Conservation (phyloP, 768 basidiomycete genomes). For the Pleurotus giganteus region DNA sequence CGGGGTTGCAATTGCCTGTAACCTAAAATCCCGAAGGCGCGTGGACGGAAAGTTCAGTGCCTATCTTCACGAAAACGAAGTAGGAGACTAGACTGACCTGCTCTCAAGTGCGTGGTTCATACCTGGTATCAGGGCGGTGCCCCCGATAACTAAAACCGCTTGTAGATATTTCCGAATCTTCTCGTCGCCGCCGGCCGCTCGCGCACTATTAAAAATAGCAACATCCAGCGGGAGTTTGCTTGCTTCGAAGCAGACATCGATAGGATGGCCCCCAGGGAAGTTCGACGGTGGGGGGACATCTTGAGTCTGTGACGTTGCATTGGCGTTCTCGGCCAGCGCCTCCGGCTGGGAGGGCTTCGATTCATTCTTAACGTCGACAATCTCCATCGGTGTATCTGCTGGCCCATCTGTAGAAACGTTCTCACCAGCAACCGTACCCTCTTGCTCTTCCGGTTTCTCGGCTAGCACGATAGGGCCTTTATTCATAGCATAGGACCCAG, state of each 20-base stretch:
- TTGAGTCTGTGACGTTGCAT: constrained; percentile 19
- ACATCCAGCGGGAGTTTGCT: constrained; percentile 90
- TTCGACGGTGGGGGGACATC: constrained; percentile 22
- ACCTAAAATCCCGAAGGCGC: constrained; percentile 30
- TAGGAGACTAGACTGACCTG: constrained; percentile 47
- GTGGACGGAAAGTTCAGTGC: neutral
- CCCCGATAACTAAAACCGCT: constrained; percentile 86
- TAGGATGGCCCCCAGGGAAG: constrained; percentile 46
- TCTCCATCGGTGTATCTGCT: constrained; percentile 36
- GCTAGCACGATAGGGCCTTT: neutral
- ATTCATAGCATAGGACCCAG: neutral
- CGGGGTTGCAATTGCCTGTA: constrained; percentile 83
- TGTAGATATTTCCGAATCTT: constrained; percentile 88
- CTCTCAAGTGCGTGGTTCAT: constrained; percentile 86
- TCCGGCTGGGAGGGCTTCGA: constrained; percentile 29
- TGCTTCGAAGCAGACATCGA: constrained; percentile 83
- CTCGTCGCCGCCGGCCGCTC: constrained; percentile 86
- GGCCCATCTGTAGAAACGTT: constrained; percentile 20
- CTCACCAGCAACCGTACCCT: constrained; percentile 22
- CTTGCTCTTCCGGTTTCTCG: constrained; percentile 26
- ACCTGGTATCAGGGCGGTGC: constrained; percentile 75
- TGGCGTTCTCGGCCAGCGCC: constrained; percentile 17
- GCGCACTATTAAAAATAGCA: constrained; percentile 87
- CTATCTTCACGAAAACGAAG: neutral
- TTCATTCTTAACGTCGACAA: constrained; percentile 50